These are phyloP conservation scores for Blastobotrys proliferans DNA, from an alignment of 1,139 yeast genomes.

Conservation along the genomic window DNA sequence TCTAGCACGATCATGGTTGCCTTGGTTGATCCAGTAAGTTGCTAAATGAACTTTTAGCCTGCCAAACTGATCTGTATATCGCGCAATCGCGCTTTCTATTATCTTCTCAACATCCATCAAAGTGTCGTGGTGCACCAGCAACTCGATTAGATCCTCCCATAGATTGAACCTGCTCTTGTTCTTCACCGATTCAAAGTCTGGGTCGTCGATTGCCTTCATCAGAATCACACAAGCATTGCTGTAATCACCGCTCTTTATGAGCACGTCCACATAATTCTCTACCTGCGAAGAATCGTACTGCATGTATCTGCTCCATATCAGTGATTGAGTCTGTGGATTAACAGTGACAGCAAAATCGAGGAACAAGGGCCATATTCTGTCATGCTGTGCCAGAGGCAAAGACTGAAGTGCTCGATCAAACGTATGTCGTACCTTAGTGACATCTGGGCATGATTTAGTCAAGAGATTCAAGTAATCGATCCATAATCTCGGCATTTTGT, in stretches of 20 bases:
- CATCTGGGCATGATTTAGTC: conserved; percentile 35
- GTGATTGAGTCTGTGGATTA: conserved; percentile 45
- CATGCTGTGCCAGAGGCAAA: conserved; percentile 53
- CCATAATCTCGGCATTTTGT: conserved; percentile 55
- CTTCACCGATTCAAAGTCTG: conserved; percentile 34
- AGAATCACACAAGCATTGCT: conserved; percentile 30
- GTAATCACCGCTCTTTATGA: conserved; percentile 28
- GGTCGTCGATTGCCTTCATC: conserved; percentile 33
- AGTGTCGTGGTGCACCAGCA: conserved; percentile 36
- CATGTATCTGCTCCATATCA: conserved; percentile 45
- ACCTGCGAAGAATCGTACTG: conserved; percentile 38
- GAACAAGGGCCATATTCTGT: conserved; percentile 57
- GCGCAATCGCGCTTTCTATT: conserved; percentile 39
- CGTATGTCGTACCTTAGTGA: conserved; percentile 44
- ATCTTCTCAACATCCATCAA: conserved; percentile 36
- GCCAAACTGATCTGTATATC: conserved; percentile 61
- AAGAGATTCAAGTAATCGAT: conserved; percentile 48
- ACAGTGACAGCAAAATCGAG: conserved; percentile 46
- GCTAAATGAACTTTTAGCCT: conserved; percentile 50
- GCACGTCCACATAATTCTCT: conserved; percentile 32
- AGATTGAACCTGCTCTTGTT: conserved; percentile 42
- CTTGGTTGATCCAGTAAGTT: conserved; percentile 41
- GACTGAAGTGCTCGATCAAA: conserved; percentile 52
- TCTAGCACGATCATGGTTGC: conserved; percentile 43
- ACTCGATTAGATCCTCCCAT: conserved; percentile 47